Percentiles rank a stretch among this genome's conserved stretches.
Conservation (phyloP, 192 early-diverging fungal species). For the Coemansia sp. region DNA sequence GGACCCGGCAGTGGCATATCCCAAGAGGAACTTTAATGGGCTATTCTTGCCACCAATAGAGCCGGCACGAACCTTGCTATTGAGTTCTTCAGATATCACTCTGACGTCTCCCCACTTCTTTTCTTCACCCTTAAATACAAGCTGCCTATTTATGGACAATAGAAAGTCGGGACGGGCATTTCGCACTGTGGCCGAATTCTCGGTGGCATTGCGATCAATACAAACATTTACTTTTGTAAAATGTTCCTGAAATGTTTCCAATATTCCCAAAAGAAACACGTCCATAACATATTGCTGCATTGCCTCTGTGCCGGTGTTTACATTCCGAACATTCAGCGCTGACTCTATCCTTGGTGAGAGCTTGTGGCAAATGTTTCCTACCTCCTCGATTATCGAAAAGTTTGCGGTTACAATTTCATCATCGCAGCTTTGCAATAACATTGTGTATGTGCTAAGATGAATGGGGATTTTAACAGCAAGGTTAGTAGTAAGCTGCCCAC, state of each 20-base stretch:
- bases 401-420: slow-evolving; percentile 4
- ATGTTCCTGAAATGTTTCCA: slow-evolving; percentile 34
- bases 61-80: slow-evolving; percentile 25
- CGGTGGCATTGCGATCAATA: slow-evolving; percentile 38
- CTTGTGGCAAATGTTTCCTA: slow-evolving; percentile 31
- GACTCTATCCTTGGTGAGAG: slow-evolving; percentile 32
- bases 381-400: slow-evolving; percentile 38
- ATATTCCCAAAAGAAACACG: slow-evolving; percentile 29
- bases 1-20: slow-evolving; percentile 42
- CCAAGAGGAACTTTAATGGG: slow-evolving; percentile 19
- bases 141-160: slow-evolving; percentile 24
- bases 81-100: slow-evolving; percentile 29
- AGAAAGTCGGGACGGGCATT: slow-evolving; percentile 37
- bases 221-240: slow-evolving; percentile 5
- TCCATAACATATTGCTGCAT: slow-evolving; percentile 45
- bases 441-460: slow-evolving; percentile 7
- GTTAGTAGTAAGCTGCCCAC: background rate
- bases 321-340: slow-evolving; percentile 18
- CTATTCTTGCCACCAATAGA: slow-evolving; percentile 25
- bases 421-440: slow-evolving; percentile 9
- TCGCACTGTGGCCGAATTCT: slow-evolving; percentile 22
- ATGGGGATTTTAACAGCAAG: slow-evolving; percentile 28
- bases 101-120: slow-evolving; percentile 31
- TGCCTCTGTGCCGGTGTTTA: slow-evolving; percentile 25
- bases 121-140: slow-evolving; percentile 50